Evolutionary conservation across 2,329 filamentous ascomycete species (phyloP).

Genomic region (Microdochium bolleyi): DNA sequence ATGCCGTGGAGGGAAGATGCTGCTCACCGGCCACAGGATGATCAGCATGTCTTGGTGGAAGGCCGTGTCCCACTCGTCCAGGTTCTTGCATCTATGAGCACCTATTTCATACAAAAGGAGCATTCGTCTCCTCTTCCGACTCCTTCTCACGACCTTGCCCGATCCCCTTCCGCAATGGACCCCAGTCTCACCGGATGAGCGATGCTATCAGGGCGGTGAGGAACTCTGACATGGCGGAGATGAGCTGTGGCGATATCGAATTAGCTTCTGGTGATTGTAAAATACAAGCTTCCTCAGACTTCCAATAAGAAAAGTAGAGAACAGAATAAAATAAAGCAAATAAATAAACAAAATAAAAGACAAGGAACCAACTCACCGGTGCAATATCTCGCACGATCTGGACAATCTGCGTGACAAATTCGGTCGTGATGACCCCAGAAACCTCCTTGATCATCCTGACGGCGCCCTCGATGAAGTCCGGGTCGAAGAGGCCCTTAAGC

Average conservation of each 20-base stretch:
- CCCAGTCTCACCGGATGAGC: neutral
- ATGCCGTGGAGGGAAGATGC: too few relatives aligned
- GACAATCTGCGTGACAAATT: neutral
- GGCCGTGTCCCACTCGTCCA: too few relatives aligned
- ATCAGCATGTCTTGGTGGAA: too few relatives aligned
- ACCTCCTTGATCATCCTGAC: neutral
- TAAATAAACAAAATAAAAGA: neutral
- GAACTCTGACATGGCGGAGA: neutral
- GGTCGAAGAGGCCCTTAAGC: conserved; percentile 6
- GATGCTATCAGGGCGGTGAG: neutral
- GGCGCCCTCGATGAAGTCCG: conserved; percentile 11
- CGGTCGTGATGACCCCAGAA: too few relatives aligned
- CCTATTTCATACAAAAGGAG: too few relatives aligned
- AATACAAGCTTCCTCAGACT: neutral
- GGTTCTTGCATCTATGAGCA: too few relatives aligned
- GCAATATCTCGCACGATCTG: neutral
- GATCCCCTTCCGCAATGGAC: too few relatives aligned
- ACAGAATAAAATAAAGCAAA: neutral
- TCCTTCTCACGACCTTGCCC: too few relatives aligned
- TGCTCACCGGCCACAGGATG: too few relatives aligned
- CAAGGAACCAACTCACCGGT: neutral
- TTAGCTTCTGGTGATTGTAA: neutral
- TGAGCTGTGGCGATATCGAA: neutral
- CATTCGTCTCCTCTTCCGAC: too few relatives aligned
- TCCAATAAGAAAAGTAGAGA: neutral